phyloP scores from a whole-genome alignment of 495 filamentous ascomycete genomes.

The Podospora appendiculata region DNA sequence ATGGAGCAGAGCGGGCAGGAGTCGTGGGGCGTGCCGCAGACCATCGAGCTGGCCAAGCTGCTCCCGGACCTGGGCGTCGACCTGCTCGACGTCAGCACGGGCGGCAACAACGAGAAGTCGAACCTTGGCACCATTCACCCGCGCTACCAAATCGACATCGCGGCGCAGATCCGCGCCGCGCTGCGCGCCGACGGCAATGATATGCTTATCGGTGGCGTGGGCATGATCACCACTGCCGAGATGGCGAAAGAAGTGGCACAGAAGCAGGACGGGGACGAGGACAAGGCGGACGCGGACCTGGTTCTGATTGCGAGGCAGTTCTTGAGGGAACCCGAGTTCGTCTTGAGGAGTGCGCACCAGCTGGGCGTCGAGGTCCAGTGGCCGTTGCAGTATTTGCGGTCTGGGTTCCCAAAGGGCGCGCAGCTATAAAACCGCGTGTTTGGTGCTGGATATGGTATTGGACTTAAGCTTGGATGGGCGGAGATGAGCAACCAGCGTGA shows the following conservation, averaged over 20 bases:
- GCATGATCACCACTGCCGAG: slow-evolving; percentile 57
- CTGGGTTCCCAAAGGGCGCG: slow-evolving; percentile 12
- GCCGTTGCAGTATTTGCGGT: slow-evolving; percentile 46
- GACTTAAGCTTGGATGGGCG: too few relatives aligned
- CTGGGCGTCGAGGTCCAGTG: slow-evolving; percentile 50
- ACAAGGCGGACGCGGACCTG: slow-evolving; percentile 48
- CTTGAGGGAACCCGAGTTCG: slow-evolving; percentile 61
- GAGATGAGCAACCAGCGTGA: too few relatives aligned
- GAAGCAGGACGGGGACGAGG: slow-evolving; percentile 25
- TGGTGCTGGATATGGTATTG: not conserved
- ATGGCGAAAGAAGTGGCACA: slow-evolving; percentile 52
- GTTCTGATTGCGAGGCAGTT: slow-evolving; percentile 60
- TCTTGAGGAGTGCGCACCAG: slow-evolving; percentile 49
- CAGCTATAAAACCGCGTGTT: slow-evolving; percentile 1
- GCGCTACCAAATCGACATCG: slow-evolving; percentile 58
- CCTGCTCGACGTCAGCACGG: slow-evolving; percentile 66
- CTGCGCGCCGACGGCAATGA: slow-evolving; percentile 36
- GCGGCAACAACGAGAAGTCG: slow-evolving; percentile 56
- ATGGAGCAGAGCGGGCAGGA: slow-evolving; percentile 47
- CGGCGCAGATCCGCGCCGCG: slow-evolving; percentile 48
- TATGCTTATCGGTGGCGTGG: slow-evolving; percentile 64
- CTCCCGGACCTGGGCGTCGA: slow-evolving; percentile 63
- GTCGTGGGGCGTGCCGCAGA: slow-evolving; percentile 59
- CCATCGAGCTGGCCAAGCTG: slow-evolving; percentile 52
- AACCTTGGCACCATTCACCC: slow-evolving; percentile 50